Conservation (phyloP, 176 grass and related monocot species). For the Poa annua region DNA sequence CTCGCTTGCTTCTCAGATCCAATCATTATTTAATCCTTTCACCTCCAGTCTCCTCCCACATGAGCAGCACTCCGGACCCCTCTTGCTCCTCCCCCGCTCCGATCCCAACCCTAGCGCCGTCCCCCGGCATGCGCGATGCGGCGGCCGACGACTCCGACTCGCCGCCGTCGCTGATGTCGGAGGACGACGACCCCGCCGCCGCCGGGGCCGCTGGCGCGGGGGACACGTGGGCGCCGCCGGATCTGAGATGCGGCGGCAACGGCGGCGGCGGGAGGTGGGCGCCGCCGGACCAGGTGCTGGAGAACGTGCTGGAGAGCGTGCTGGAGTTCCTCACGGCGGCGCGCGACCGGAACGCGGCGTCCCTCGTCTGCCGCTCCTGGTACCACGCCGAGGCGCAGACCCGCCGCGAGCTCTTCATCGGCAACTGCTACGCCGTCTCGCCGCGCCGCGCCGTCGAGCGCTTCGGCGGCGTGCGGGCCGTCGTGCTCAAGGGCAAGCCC, state of each 20-base stretch:
- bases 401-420: slow-evolving; percentile 84
- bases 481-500: slow-evolving; percentile 93
- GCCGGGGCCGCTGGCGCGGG: neutral
- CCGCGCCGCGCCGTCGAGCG: slow-evolving; percentile 67
- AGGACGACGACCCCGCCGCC: slow-evolving; percentile 65
- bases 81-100: slow-evolving; percentile 40
- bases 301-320: slow-evolving; percentile 92
- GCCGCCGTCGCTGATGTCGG: slow-evolving; percentile 73
- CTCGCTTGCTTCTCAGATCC: slow-evolving; percentile 58
- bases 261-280: slow-evolving; percentile 38
- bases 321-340: slow-evolving; percentile 74
- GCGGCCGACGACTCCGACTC: slow-evolving; percentile 49
- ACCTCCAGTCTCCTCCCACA: slow-evolving; percentile 49
- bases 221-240: slow-evolving; percentile 60
- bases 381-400: slow-evolving; percentile 85
- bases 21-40: slow-evolving; percentile 92
- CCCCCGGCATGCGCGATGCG: slow-evolving; percentile 62
- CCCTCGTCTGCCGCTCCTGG: slow-evolving; percentile 87
- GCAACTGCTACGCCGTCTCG: slow-evolving; percentile 95
- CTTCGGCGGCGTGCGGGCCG: slow-evolving; percentile 63
- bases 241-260: slow-evolving; percentile 58
- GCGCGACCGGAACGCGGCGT: slow-evolving; percentile 83
- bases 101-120: slow-evolving; percentile 59
- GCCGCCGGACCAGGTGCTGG: slow-evolving; percentile 88
- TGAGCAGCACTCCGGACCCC: slow-evolving; percentile 61